phyloP scores from a whole-genome alignment of 768 basidiomycete genomes.

The Gautieria morchelliformis region DNA sequence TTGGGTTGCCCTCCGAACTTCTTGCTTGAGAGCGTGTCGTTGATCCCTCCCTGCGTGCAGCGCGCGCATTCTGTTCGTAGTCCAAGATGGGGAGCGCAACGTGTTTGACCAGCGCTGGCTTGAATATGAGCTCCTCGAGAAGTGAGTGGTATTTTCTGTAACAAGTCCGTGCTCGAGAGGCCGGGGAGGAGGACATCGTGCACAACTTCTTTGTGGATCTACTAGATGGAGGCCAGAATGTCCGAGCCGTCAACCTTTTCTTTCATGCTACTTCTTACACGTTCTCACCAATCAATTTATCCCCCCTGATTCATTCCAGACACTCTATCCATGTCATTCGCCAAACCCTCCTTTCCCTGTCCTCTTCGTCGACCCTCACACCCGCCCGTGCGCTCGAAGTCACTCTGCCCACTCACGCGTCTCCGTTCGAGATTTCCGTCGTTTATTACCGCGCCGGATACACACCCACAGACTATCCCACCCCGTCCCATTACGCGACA shows the following conservation, averaged over 20 bases:
- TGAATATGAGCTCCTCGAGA: slow-evolving; percentile 78
- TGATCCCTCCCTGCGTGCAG: slow-evolving; percentile 10
- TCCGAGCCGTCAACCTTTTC: no score
- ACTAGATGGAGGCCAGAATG: no score
- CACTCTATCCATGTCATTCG: slow-evolving; percentile 67
- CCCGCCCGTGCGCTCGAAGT: slow-evolving; percentile 15
- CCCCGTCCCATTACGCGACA: slow-evolving; percentile 52
- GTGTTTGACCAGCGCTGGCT: slow-evolving; percentile 88
- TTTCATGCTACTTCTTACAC: no score
- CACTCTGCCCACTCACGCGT: slow-evolving; percentile 23
- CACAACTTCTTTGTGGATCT: no score
- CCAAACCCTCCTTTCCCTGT: slow-evolving; percentile 67
- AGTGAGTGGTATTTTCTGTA: slow-evolving; percentile 33
- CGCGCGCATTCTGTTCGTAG: slow-evolving; percentile 73
- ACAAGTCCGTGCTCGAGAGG: no score
- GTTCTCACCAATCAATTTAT: no score
- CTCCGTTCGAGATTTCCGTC: slow-evolving; percentile 62
- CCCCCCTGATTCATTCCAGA: slow-evolving; percentile 30
- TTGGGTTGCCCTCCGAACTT: slow-evolving; percentile 18
- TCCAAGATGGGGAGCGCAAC: slow-evolving; percentile 83
- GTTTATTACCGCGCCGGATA: slow-evolving; percentile 93
- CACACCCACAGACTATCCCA: slow-evolving; percentile 70
- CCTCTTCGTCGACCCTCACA: slow-evolving; percentile 44
- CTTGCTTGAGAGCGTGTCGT: background rate
- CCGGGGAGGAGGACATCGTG: no score